Conservation (phyloP, 345 rosid genomes). For the Psidium guajava region DNA sequence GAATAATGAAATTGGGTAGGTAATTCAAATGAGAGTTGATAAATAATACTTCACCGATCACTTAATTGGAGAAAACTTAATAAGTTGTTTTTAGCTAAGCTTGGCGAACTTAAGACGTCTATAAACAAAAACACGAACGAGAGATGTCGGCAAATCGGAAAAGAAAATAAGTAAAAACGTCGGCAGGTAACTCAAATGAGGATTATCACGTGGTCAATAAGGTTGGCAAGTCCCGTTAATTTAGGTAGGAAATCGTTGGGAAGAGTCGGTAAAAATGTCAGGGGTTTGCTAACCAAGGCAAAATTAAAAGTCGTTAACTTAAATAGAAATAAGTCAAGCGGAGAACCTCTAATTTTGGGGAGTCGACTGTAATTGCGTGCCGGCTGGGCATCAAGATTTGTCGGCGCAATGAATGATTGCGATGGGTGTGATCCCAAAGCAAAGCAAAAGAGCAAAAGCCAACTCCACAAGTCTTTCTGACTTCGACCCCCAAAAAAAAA, state of each 20-base stretch:
- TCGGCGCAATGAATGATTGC: not conserved
- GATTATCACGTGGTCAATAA: not conserved
- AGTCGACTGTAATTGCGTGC: not conserved
- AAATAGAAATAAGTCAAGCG: too few species aligned
- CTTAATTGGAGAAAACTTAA: not conserved
- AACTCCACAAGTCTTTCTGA: not conserved
- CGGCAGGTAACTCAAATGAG: not conserved
- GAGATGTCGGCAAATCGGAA: not conserved
- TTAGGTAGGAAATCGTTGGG: not conserved
- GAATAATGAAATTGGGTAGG: not conserved
- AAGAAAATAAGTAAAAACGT: not conserved
- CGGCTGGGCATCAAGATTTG: not conserved
- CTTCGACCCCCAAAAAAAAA: not conserved
- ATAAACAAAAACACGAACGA: not conserved
- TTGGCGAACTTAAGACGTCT: not conserved
- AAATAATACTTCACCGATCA: not conserved
- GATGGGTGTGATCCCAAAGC: not conserved
- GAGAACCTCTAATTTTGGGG: not conserved
- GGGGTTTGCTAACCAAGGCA: not conserved
- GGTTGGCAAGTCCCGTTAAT: not conserved
- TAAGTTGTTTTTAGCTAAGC: not conserved
- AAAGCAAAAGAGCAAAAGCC: not conserved
- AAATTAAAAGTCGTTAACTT: not conserved
- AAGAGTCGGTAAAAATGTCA: not conserved
- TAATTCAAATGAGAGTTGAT: not conserved